Base-by-base conservation (phyloP, 148 eudicot species). In the Hydrangea macrophylla region DNA sequence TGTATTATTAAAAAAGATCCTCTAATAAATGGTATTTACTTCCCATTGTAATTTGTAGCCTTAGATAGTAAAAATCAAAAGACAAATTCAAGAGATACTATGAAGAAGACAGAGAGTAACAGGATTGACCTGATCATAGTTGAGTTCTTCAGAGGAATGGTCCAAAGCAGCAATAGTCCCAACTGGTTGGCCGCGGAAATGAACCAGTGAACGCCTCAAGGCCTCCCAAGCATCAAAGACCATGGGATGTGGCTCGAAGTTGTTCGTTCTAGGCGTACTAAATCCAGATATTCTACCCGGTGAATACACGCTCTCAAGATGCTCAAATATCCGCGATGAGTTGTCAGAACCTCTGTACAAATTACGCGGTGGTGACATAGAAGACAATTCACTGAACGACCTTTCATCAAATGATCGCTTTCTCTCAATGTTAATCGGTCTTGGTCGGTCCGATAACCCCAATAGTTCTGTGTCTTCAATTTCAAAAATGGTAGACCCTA, bases 151-250 rank as follows among this genome's bases (percentile, higher is more conserved):
- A 13, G 74, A 76, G 51, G 89, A 85, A 61, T 84, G 68, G 68
- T 90, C 96, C 48, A 81, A 31, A 26, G 96, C 96, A 62, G 96
- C 96, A 69, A 88, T 85, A 20, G 93, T 90, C 71, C 96, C 96
- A 60, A 90, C 93, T 6, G 90, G 87, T 32, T 79, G 84, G 28
- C 81, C 84, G 61, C 93, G 81, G 50, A 91, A 88, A 67, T 76
- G 74, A 22, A 88, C 97, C 27, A 86, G 67, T 0, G 97, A 91
- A 20, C 81, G 65, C 78, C 92, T 87, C 83, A 91, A 78, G 0
- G 94, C 86, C 36, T 79, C 92, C 97, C 97, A 91, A 1, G 94
- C 97, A 37, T 91, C 97, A 24, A 78, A 75, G 9, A 86, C 80
- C 25, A 80, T 78, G 8, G 94, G 94, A 58, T 91, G 97, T 13